Evolutionary conservation across 2,329 filamentous ascomycete species (phyloP).

Genomic region (Hyphodiscus sp.): DNA sequence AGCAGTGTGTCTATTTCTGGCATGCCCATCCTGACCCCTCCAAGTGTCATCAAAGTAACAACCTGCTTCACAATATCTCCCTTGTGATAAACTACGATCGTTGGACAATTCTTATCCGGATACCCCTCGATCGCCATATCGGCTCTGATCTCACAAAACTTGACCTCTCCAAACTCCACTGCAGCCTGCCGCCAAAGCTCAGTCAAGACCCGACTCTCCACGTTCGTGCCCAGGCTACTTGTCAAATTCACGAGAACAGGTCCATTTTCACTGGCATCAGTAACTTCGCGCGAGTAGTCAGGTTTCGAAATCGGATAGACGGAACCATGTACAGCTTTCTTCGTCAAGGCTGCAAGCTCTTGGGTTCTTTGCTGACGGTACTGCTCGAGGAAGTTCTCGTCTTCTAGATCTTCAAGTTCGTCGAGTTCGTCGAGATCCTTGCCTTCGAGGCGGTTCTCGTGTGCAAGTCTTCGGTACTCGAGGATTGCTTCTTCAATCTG

Average conservation of each 20-base stretch:
- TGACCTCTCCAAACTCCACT: slow-evolving; percentile 81
- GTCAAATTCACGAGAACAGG: slow-evolving; percentile 75
- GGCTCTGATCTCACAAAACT: slow-evolving; percentile 93
- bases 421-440: slow-evolving; percentile 93
- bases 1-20: slow-evolving; percentile 74
- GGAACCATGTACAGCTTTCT: slow-evolving; percentile 75
- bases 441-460: slow-evolving; percentile 88
- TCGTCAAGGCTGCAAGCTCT: slow-evolving; percentile 69
- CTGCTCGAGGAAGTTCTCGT: slow-evolving; percentile 81
- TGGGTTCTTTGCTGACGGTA: slow-evolving; percentile 84
- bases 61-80: slow-evolving; percentile 88
- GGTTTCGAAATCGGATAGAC: slow-evolving; percentile 94
- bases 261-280: slow-evolving; percentile 71
- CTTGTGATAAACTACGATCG: slow-evolving; percentile 85
- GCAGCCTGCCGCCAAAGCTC: slow-evolving; percentile 85
- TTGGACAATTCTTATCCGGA: slow-evolving; percentile 90
- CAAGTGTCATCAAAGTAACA: slow-evolving; percentile 77
- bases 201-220: slow-evolving; percentile 75
- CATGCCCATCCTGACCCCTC: slow-evolving; percentile 64
- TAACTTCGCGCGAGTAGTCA: slow-evolving; percentile 86
- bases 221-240: slow-evolving; percentile 69
- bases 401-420: slow-evolving; percentile 90
- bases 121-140: slow-evolving; percentile 95
- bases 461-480: slow-evolving; percentile 74
- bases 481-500: slow-evolving; percentile 92